Base-by-base conservation (phyloP, 306 rosid species). In the Ceratonia siliqua region DNA sequence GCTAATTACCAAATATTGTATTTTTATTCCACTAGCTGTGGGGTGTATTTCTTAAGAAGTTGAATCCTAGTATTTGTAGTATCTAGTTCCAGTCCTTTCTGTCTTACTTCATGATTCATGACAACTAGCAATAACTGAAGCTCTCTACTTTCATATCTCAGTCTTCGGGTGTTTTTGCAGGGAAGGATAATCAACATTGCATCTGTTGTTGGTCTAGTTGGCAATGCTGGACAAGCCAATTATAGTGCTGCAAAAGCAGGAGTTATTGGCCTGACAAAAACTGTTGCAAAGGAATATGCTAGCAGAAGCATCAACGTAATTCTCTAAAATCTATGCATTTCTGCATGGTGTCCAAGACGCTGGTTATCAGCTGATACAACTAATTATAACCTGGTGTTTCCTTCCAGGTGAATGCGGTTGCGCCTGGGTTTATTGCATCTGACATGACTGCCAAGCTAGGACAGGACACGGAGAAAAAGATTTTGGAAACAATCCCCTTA, bases 211-310 rank as follows among this genome's bases (percentile, higher is more conserved):
- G 98, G 98, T 72, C 89, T 88, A 20, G 89, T 91, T 74, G 98
- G 98, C 72, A 94, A 91, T 48, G 93, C 66, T 41, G 98, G 98
- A 62, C 98, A 94, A 90, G 96, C 96, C 82, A 94, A 94, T 81
- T 94, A 94, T 68, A 90, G 97, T 87, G 97, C 98, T 67, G 98
- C 98, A 67, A 94, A 94, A 82, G 97, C 98, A 53, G 98, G 98
- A 81, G 98, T 94, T 39, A 94, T 94, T 78, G 98, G 98, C 80
- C 82, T 94, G 42, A 90, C 98, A 24, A 94, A 91, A 86, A 0
- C 87, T 41, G 96, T 94, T 80, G 96, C 98, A 32, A 94, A 84
- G 88, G 98, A 91, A 79, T 91, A 88, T 66, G 70, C 98, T 17
- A 89, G 97, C 90, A 79, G 98, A 86, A 85, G 82, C 88, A 91